Percentiles rank a stretch among this genome's conserved stretches.
Conservation (phyloP, 2,329 filamentous ascomycete species). For the Trichoderma sp. region DNA sequence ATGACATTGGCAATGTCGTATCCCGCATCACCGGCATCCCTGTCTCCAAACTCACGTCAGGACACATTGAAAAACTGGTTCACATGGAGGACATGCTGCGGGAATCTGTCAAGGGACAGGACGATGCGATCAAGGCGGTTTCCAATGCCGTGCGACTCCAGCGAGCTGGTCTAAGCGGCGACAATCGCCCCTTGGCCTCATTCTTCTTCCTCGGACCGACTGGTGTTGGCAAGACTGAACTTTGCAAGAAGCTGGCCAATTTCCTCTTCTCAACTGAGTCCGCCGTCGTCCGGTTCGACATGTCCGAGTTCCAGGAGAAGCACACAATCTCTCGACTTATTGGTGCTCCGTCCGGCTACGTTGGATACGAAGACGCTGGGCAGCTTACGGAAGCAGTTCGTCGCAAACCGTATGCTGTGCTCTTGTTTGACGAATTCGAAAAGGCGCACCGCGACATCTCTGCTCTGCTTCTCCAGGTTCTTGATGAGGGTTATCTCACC, state of each 20-base stretch:
- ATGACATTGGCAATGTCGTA: slow-evolving; percentile 91
- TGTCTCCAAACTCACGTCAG: slow-evolving; percentile 84
- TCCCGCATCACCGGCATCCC: slow-evolving; percentile 91
- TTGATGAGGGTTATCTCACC: slow-evolving; percentile 94
- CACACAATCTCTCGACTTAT: slow-evolving; percentile 93
- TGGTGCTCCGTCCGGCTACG: slow-evolving; percentile 88
- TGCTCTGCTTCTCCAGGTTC: slow-evolving; percentile 83
- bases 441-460: slow-evolving; percentile 96
- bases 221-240: slow-evolving; percentile 93
- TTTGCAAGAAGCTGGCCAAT: slow-evolving; percentile 91
- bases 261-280: slow-evolving; percentile 92
- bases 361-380: slow-evolving; percentile 94
- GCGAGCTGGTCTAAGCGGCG: slow-evolving; percentile 83
- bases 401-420: slow-evolving; percentile 89
- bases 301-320: slow-evolving; percentile 97
- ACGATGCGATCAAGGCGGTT: slow-evolving; percentile 87
- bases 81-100: slow-evolving; percentile 91
- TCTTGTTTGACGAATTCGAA: slow-evolving; percentile 96
- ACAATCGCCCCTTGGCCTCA: slow-evolving; percentile 85
- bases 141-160: slow-evolving; percentile 93
- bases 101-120: slow-evolving; percentile 83
- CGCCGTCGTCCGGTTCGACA: slow-evolving; percentile 91
- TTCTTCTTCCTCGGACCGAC: slow-evolving; percentile 99
- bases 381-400: slow-evolving; percentile 94
- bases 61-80: slow-evolving; percentile 90